Conservation (phyloP, 106 monocot species). For the Hemerocallis citrina region DNA sequence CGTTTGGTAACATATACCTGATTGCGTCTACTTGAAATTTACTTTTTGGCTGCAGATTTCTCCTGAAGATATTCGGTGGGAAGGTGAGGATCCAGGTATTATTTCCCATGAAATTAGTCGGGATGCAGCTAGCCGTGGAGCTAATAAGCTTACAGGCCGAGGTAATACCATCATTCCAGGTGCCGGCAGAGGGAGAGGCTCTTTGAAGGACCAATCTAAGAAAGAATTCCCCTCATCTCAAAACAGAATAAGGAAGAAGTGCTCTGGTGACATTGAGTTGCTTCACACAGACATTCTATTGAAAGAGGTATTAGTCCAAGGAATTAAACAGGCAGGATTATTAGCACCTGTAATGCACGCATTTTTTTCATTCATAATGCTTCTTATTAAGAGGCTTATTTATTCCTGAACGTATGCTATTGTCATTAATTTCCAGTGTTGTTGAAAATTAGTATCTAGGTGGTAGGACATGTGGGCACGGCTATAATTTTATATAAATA, state of each 20-base stretch:
- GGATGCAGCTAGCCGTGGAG: slow-evolving; percentile 26
- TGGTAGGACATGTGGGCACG: no score
- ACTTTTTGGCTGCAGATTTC: slow-evolving; percentile 31
- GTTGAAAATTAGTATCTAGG: no score
- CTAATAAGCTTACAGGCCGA: slow-evolving; percentile 30
- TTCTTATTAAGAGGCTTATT: no score
- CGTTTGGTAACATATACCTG: background rate
- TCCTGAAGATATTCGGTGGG: slow-evolving; percentile 63
- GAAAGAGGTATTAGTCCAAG: slow-evolving; percentile 28
- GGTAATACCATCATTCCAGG: slow-evolving; percentile 11
- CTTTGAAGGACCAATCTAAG: slow-evolving; percentile 23
- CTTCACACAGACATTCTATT: slow-evolving; percentile 54
- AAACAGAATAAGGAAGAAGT: slow-evolving; percentile 47
- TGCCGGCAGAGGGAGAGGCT: slow-evolving; percentile 46
- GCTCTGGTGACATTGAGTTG: slow-evolving; percentile 38
- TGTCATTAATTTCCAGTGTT: no score
- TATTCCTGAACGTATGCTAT: no score
- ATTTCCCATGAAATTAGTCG: slow-evolving; percentile 15
- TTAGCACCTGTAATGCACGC: no score
- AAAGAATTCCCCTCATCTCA: slow-evolving; percentile 28
- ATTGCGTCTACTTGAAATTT: background rate
- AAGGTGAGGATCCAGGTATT: slow-evolving; percentile 44
- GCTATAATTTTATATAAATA: no score
- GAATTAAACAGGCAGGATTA: background rate
- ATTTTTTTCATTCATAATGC: no score